phyloP scores from a whole-genome alignment of 805 yeast species.

The Huiozyma sinensis region DNA sequence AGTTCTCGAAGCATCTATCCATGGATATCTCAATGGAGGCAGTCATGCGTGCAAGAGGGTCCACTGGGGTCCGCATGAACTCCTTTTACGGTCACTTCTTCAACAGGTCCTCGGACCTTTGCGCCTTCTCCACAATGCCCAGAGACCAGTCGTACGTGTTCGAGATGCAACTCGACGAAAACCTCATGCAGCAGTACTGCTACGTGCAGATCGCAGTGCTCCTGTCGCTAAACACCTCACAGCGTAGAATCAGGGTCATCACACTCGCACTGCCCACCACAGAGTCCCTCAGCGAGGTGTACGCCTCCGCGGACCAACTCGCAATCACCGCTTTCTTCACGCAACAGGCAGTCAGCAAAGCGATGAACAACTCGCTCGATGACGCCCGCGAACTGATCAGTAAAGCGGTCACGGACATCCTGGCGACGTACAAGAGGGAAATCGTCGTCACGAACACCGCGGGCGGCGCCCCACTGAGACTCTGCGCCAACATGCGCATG shows the following conservation, averaged over 20 bases:
- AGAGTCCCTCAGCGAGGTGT: slow-evolving; percentile 63
- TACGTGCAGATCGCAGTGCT: slow-evolving; percentile 85
- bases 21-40: slow-evolving; percentile 90
- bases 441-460: slow-evolving; percentile 85
- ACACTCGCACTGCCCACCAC: slow-evolving; percentile 86
- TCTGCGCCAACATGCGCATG: slow-evolving; percentile 84
- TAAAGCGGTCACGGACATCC: slow-evolving; percentile 60
- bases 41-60: slow-evolving; percentile 91
- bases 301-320: slow-evolving; percentile 93
- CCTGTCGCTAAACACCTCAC: slow-evolving; percentile 81
- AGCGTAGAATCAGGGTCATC: slow-evolving; percentile 87
- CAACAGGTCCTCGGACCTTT: slow-evolving; percentile 86
- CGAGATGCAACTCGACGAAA: slow-evolving; percentile 80
- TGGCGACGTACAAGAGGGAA: slow-evolving; percentile 77
- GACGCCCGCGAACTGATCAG: slow-evolving; percentile 73
- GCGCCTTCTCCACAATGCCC: slow-evolving; percentile 96
- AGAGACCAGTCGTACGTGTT: slow-evolving; percentile 90
- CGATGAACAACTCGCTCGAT: slow-evolving; percentile 44
- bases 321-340: slow-evolving; percentile 74
- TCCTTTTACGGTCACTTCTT: slow-evolving; percentile 91
- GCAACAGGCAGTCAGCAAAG: slow-evolving; percentile 82
- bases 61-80: slow-evolving; percentile 75
- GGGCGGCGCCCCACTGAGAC: slow-evolving; percentile 83
- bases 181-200: slow-evolving; percentile 66
- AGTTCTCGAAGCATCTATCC: slow-evolving; percentile 76